Evolutionary conservation across 768 basidiomycete species (phyloP).

Genomic region (Hortiboletus flavorubellus): DNA sequence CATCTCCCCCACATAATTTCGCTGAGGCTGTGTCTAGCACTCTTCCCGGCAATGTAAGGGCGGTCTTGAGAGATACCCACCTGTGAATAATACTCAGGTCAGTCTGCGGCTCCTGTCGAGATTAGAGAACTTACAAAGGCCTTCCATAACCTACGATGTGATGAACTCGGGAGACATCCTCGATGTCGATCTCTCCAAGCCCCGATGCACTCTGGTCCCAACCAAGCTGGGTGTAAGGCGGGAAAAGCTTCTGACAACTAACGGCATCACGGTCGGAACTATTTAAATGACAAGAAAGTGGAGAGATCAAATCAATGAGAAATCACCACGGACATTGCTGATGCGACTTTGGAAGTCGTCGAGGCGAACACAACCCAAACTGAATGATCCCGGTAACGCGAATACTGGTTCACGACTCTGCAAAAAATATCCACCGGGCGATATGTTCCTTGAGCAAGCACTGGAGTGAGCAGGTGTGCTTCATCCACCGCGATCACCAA

Average conservation of each 20-base stretch:
- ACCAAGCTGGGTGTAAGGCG: constrained; percentile 7
- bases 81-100: neutral
- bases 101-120: neutral
- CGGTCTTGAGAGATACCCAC: constrained; percentile 7
- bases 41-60: neutral
- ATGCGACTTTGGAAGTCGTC: constrained; percentile 9
- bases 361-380: constrained; percentile 19
- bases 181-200: neutral
- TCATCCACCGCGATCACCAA: constrained; percentile 19
- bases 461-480: constrained; percentile 2
- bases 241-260: neutral
- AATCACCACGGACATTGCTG: neutral
- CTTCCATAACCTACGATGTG: constrained; percentile 3
- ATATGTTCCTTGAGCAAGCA: neutral
- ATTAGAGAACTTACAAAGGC: neutral
- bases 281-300: neutral
- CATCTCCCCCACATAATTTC: neutral
- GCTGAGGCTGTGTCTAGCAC: neutral
- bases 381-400: neutral
- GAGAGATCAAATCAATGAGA: no score
- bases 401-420: constrained; percentile 6
- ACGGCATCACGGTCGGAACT: neutral
- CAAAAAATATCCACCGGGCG: constrained; percentile 5
- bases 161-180: neutral
- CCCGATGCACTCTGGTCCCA: constrained; percentile 14